phyloP scores from a whole-genome alignment of 768 basidiomycete species.

The Albatrellus ellisii region DNA sequence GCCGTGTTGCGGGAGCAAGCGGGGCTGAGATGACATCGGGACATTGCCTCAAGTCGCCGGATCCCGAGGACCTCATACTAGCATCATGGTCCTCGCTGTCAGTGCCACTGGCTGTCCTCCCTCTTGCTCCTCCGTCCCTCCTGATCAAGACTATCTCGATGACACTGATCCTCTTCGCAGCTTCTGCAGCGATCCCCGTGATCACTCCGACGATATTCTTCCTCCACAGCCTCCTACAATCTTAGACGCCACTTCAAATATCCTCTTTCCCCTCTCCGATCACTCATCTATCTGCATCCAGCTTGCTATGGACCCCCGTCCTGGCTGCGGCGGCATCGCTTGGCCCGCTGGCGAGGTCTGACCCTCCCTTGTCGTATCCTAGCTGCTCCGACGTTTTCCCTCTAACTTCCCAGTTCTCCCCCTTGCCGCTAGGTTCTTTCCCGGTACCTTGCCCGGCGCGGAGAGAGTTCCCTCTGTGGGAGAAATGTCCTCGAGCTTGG shows the following conservation, averaged over 20 bases:
- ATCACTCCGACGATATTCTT: conserved; percentile 22
- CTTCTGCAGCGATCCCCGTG: conserved; percentile 26
- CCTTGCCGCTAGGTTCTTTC: conserved; percentile 52
- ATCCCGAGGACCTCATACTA: too few species aligned
- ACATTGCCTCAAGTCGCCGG: too few species aligned
- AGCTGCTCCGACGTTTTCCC: conserved; percentile 1
- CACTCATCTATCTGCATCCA: conserved; percentile 25
- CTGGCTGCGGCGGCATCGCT: conserved; percentile 84
- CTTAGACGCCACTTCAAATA: conserved; percentile 31
- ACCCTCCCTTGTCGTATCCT: conserved; percentile 2
- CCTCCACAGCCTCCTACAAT: conserved; percentile 43
- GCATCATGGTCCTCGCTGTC: too few species aligned
- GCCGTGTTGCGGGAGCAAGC: too few species aligned
- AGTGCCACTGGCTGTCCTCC: background rate
- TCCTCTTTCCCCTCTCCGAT: conserved; percentile 22
- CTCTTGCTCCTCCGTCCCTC: background rate
- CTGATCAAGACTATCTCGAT: conserved; percentile 19
- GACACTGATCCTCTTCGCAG: conserved; percentile 47
- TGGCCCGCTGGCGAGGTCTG: conserved; percentile 88
- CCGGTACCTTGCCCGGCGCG: conserved; percentile 53
- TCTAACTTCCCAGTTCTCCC: conserved; percentile 3
- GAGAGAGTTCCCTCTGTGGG: conserved; percentile 32
- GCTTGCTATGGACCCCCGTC: conserved; percentile 63
- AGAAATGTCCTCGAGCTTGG: conserved; percentile 72
- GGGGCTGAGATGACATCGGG: too few species aligned